These are phyloP conservation scores for Ascochyta fabae DNA, from an alignment of 2,329 filamentous ascomycete species.

Conservation along the genomic window DNA sequence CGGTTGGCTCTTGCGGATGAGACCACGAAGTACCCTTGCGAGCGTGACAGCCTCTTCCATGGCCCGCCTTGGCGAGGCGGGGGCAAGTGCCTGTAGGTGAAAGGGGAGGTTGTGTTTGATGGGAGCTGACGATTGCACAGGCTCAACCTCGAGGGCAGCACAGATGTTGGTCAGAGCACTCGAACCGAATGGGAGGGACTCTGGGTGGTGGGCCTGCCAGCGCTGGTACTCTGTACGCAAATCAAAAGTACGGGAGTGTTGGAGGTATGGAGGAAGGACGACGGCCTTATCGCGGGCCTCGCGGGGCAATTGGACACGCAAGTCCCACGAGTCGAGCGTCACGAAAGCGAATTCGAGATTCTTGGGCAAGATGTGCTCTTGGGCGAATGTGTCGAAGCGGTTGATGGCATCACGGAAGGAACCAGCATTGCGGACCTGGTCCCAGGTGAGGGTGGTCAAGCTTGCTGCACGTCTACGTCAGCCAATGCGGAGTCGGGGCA, in stretches of 20 bases:
- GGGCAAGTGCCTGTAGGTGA: constrained; percentile 93
- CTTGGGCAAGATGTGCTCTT: constrained; percentile 87
- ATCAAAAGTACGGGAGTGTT: constrained; percentile 97
- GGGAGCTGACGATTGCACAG: constrained; percentile 93
- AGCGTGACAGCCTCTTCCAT: constrained; percentile 98
- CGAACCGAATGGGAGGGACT: constrained; percentile 94
- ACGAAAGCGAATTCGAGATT: constrained; percentile 98
- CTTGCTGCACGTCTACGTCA: constrained; percentile 69
- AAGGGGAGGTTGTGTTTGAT: constrained; percentile 99
- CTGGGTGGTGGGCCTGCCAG: constrained; percentile 98
- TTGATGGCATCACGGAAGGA: constrained; percentile 97
- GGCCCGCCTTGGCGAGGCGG: constrained; percentile 90
- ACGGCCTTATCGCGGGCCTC: constrained; percentile 98
- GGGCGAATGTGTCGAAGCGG: constrained; percentile 91
- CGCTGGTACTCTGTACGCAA: constrained; percentile 96
- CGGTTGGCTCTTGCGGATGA: constrained; percentile 96
- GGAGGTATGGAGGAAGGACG: constrained; percentile 92
- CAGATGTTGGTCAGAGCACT: constrained; percentile 97
- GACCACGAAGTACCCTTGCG: constrained; percentile 85
- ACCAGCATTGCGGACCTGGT: constrained; percentile 96
- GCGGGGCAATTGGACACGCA: constrained; percentile 94
- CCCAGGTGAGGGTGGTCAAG: constrained; percentile 97
- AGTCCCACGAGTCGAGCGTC: constrained; percentile 96
- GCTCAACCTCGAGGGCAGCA: constrained; percentile 95
- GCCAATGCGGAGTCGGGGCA: constrained; percentile 21